Percentiles rank a stretch among this genome's conserved stretches.
phyloP scores from a whole-genome alignment of 2,329 filamentous ascomycete genomes.

The Pleurostoma richardsiae region DNA sequence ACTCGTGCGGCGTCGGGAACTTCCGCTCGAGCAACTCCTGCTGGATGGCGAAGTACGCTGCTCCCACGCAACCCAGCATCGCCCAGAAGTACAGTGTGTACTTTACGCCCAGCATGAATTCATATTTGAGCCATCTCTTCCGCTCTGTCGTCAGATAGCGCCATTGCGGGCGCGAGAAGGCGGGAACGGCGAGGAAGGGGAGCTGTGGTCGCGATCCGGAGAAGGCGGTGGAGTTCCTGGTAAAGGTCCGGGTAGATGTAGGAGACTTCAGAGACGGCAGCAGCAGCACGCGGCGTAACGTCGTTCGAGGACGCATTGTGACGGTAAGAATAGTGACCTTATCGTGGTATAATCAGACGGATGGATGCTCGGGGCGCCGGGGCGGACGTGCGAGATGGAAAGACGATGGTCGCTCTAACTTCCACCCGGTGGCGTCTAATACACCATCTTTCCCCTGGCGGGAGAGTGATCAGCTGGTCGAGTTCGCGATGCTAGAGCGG shows the following conservation, averaged over 20 bases:
- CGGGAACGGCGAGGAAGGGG: constrained; percentile 46
- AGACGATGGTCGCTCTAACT: too few relatives aligned
- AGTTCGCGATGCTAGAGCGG: too few relatives aligned
- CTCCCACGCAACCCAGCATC: constrained; percentile 51
- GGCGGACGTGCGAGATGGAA: not conserved
- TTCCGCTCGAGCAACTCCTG: constrained; percentile 71
- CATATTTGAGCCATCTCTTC: constrained; percentile 63
- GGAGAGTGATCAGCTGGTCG: too few relatives aligned
- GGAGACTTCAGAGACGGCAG: constrained; percentile 7
- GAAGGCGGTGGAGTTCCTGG: constrained; percentile 45
- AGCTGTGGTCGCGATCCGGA: constrained; percentile 35
- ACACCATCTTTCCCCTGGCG: too few relatives aligned
- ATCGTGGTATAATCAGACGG: not conserved
- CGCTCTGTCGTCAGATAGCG: constrained; percentile 78
- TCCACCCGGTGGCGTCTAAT: too few relatives aligned
- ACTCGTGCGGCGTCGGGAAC: constrained; percentile 79
- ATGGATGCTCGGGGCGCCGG: not conserved
- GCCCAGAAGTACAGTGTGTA: constrained; percentile 64
- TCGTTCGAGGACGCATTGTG: constrained; percentile 32
- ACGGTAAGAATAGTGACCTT: not conserved
- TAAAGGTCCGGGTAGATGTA: constrained; percentile 40
- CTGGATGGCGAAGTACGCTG: constrained; percentile 61
- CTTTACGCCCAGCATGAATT: constrained; percentile 64
- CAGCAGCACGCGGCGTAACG: constrained; percentile 25
- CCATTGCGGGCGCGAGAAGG: constrained; percentile 41